Base-by-base conservation (phyloP, 176 grass and related monocot species). In the Oryza brachyantha region DNA sequence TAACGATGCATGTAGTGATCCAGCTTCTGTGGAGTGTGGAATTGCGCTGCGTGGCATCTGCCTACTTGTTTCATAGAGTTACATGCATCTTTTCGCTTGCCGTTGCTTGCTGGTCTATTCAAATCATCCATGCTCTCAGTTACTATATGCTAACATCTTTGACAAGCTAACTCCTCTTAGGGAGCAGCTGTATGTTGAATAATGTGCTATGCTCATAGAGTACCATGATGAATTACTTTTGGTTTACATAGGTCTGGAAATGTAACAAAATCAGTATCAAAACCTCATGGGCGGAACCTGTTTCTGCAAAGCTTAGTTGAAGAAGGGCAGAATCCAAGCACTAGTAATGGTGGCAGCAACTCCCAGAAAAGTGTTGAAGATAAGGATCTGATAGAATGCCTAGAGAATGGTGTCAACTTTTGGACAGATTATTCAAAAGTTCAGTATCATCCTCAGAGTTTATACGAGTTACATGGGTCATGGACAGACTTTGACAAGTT, bases 381-480 rank as follows among this genome's bases (percentile, higher is more conserved):
- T 79, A 95, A 91, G 82, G 92, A 91, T 36, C 74, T 76, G 28
- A 76, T 99, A 5, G 86, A 87, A 42, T 87, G 75, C 63, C 81
- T 99, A 52, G 96, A 99, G 86, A 89, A 73, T 59, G 75, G 65
- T 27, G 84, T 93, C 64, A 83, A 88, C 22, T 95, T 83, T 81
- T 99, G 96, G 96, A 91, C 92, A 34, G 92, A 95, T 83, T 99
- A 91, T 84, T 87, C 88, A 14, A 99, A 99, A 90, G 96, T 93
- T 71, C 92, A 93, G 29, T 99, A 94, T 86, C 96, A 99, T 70
- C 81, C 88, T 71, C 88, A 85, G 69, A 99, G 90, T 68, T 77
- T 99, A 65, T 99, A 89, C 67, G 92, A 95, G 81, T 31, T 99
- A 34, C 24, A 73, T 74, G 92, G 86, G 34, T 94, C 90, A 81